Evolutionary conservation across 2,329 filamentous ascomycete species (phyloP), one percentile per base, ranked within the genome.

Genomic region (Plenodomus lindquistii): DNA sequence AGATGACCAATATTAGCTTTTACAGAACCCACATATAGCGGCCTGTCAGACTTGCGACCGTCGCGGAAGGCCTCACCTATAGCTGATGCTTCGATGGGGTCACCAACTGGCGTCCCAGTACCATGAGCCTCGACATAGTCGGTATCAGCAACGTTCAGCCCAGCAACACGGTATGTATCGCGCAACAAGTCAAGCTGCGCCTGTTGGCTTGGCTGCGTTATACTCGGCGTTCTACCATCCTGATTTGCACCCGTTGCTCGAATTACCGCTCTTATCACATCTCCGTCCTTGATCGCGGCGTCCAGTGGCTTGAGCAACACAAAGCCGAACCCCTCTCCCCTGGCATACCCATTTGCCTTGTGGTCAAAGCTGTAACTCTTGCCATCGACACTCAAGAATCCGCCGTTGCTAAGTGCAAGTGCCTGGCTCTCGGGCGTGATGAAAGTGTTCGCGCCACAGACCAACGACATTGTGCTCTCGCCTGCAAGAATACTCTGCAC

Each of bases 251-350:
- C 62, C 3, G 48, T 56, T 0, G 59, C 57, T 29, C 57, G 51
- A 2, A 69, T 46, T 1, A 65, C 46, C 3, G 58, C 64, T 7
- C 52, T 42, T 16, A 69, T 57, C 13, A 59, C 42, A 18, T 69
- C 59, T 4, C 50, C 42, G 40, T 63, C 60, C 8, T 27, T 31
- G 1, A 44, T 2, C 1, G 47, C 47, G 3, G 19, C 22, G 15
- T 35, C 27, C n/a, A 50, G 47, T 1, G 42, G 48, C 27, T 65
- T 66, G 9, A 67, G 85, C 85, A 86, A 60, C 16, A 85, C 64
- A 2, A 85, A 57, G 75, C 81, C 19, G 81, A 73, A 1, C 0
- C 84, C 85, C 55, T 87, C 85, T 0, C 83, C 85, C 21, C 84
- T 76, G 0, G 79, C 83, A 58, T 86, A 88, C 0, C 85, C 85